Evolutionary conservation across 1,284 basidiomycete species (phyloP).

Genomic region (Cutaneotrichosporon cavernicola): DNA sequence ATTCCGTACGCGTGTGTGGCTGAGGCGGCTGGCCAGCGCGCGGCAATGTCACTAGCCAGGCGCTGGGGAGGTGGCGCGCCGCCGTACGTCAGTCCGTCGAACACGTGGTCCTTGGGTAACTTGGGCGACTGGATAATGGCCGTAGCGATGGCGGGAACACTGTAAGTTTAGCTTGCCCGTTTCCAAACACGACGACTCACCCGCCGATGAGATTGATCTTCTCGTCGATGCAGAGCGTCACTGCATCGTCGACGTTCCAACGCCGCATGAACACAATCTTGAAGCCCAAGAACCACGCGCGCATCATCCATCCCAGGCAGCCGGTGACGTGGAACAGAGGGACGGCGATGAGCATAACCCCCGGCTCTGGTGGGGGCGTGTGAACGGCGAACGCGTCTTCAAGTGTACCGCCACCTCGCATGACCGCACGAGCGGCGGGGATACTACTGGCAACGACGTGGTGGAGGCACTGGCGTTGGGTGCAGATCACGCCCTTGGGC

Average conservation of each 20-base stretch:
- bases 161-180: not conserved
- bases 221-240: slow-evolving; percentile 35
- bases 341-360: slow-evolving; percentile 38
- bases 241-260: slow-evolving; percentile 41
- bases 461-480: slow-evolving; percentile 44
- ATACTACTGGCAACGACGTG: slow-evolving; percentile 31
- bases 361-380: slow-evolving; percentile 33
- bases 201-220: slow-evolving; percentile 43
- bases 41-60: slow-evolving; percentile 38
- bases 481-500: slow-evolving; percentile 47
- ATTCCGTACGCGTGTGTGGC: slow-evolving; percentile 44
- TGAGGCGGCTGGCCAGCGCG: slow-evolving; percentile 36
- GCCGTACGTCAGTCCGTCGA: slow-evolving; percentile 46
- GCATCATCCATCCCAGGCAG: slow-evolving; percentile 43
- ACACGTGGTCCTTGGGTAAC: slow-evolving; percentile 30
- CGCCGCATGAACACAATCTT: slow-evolving; percentile 42
- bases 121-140: slow-evolving; percentile 39
- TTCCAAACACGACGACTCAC: slow-evolving; percentile 32
- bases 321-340: slow-evolving; percentile 52
- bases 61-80: slow-evolving; percentile 44
- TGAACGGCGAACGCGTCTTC: slow-evolving; percentile 13
- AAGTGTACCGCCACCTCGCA: slow-evolving; percentile 18
- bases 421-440: slow-evolving; percentile 29
- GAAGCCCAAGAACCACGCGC: slow-evolving; percentile 39
- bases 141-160: slow-evolving; percentile 43